Evolutionary conservation across 768 basidiomycete genomes (phyloP), one percentile per base, ranked within the genome.

Genomic region (Gloeostereum incarnatum): DNA sequence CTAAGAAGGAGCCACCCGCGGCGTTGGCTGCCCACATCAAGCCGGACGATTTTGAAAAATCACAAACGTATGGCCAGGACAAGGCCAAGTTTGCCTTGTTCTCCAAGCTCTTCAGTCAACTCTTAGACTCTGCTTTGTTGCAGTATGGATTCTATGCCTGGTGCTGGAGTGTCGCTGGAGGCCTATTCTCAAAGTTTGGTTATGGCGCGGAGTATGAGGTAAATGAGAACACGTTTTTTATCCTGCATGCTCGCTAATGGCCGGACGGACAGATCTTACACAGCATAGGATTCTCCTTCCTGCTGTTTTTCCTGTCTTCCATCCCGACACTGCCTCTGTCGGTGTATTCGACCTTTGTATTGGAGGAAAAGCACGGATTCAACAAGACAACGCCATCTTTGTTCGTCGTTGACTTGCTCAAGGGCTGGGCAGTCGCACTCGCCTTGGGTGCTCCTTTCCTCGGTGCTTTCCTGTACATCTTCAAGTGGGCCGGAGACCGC

Each of bases 361-460:
- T 98, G 26, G 96, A 98, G 60, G 84, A 94, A 55, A 84, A 81
- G 46, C 90, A 96, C 46, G 93, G 93, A 1, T 98, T 97, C 70
- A 99, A 98, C 72, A 96, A 98, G 63, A 92, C 80, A 4, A 88
- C 91, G 0, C 73, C 76, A 1, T 49, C 50, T 11, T 63, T 93
- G 3, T 98, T 88, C 58, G 55, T 91, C 37, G 61, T 69, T 2
- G 94, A 99, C 57, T 54, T 87, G 25, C 21, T 93, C 50, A 97
- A 96, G 58, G 69, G 78, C 22, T 90, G 80, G 82, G 61, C 62
- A 7, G 55, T 94, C 36, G 76, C 73, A 7, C 69, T 81, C 41
- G 71, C 59, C 30, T 65, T 98, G 13, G 89, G 92, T 5, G 66
- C 81, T 0, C 94, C 94, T 0, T 85, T 96, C 64, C 69, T 96